These are phyloP conservation scores for Salvia sclarea DNA, from an alignment of 305 asterid genomes.

Conservation along the genomic window DNA sequence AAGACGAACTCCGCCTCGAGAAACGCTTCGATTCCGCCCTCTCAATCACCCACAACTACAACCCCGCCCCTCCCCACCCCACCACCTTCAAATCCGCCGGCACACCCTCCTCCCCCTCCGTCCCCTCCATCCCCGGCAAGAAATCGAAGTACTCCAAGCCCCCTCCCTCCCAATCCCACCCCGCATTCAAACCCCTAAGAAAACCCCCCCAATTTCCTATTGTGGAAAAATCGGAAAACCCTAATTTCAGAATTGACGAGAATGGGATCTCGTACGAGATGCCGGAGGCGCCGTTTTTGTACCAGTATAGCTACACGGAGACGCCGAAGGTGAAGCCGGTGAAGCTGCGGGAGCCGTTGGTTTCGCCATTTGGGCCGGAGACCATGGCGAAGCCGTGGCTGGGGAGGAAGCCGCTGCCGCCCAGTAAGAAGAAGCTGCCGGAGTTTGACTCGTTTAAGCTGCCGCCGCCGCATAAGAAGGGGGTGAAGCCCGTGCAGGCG, in stretches of 20 bases:
- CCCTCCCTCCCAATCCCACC: constrained; percentile 55
- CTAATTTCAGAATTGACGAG: constrained; percentile 61
- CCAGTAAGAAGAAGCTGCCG: constrained; percentile 76
- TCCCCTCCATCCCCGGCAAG: constrained; percentile 83
- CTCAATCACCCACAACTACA: constrained; percentile 62
- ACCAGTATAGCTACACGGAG: constrained; percentile 94
- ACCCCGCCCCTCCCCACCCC: constrained; percentile 78
- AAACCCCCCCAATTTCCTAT: constrained; percentile 21
- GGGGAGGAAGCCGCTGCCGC: constrained; percentile 75
- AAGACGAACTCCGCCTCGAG: constrained; percentile 71
- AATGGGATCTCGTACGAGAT: constrained; percentile 72
- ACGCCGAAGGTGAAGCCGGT: constrained; percentile 83
- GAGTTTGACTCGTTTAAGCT: constrained; percentile 84
- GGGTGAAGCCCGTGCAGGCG: constrained; percentile 90
- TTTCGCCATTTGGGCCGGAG: constrained; percentile 82
- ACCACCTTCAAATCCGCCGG: constrained; percentile 72
- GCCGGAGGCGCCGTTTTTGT: constrained; percentile 79
- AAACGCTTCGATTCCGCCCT: constrained; percentile 77
- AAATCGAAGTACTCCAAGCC: constrained; percentile 67
- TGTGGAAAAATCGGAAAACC: background rate
- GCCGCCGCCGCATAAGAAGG: constrained; percentile 83
- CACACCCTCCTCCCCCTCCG: constrained; percentile 84
- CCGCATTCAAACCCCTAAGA: constrained; percentile 57
- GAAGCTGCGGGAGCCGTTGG: constrained; percentile 78
- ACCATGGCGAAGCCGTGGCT: constrained; percentile 87